Evolutionary conservation across 768 basidiomycete species (phyloP), one percentile per base, ranked within the genome.

Genomic region (Gloeophyllum trabeum): DNA sequence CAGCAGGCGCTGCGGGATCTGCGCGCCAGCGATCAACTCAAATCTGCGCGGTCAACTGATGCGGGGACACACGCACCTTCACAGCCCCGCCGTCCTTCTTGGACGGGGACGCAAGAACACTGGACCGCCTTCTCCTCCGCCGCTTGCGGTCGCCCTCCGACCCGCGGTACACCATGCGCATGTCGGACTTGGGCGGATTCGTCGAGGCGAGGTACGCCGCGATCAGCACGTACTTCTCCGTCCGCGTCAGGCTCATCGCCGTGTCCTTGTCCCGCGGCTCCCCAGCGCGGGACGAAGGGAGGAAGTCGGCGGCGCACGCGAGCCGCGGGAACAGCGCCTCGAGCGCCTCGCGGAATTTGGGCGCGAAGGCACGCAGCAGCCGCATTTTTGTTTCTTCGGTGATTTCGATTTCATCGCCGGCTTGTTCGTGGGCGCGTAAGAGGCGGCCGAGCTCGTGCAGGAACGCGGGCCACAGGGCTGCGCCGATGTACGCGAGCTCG

Each of bases 131-230:
- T 57, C 71, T 71, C 47, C 68, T 66, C 52, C 70, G 73, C 44
- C 74, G 75, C 55, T 84, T 84, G n/a, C n/a, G n/a, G n/a, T n/a
- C n/a, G n/a, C n/a, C n/a, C 41, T 81, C 79, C 21, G 73, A 45
- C 1, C 77, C 81, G 12, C 90, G 58, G 3, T 84, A 82, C 59
- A 96, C 89, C 74, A 94, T 80, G 26, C 85, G 67, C 48, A 88
- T 25, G 58, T 93, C 91, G 6, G 77, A 79, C 52, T 78, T 81
- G 0, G 79, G 59, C 2, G 91, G 90, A 52, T 94, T 96, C 32
- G 81, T 83, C 32, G 87, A 88, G 4, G 89, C 87, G 30, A 91
- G 60, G 53, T 80, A 94, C 1, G 80, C 74, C 0, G 86, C 82
- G 3, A 91, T 57, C 4, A 92, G 61, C 19, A 91, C 66, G 51